Base-by-base conservation (phyloP, 306 rosid species). In the Erythrophleum fordii region DNA sequence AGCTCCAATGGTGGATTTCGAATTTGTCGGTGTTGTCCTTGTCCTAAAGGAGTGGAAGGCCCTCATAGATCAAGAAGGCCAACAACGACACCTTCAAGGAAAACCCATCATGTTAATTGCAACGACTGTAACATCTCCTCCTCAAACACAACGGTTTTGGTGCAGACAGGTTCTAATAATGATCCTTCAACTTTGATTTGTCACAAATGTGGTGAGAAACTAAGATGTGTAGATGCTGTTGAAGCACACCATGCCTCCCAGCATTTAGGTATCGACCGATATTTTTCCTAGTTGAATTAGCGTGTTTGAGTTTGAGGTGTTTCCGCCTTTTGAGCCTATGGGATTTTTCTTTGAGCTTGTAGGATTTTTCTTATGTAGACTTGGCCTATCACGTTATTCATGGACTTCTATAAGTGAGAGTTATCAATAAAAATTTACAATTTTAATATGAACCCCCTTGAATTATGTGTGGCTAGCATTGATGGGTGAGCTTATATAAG, bases 181-280 rank as follows among this genome's bases (percentile, higher is more conserved):
- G 52, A 34, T 26, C 31, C 58, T 55, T 64, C 83, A 61, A 37
- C 11, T 18, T 70, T 65, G 68, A 71, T 25, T 61, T 89, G 92
- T 72, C 62, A 64, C 29, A 83, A 48, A 59, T 89, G 93, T 72
- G 86, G 86, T 39, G 80, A 80, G 71, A 80, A 84, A 64, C 75
- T 80, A 0, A 76, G 66, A 31, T 70, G 79, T 17, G 49, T 65
- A 60, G 83, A 53, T 69, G 82, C 82, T 62, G 72, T 77, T 76
- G 91, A 87, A 79, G 77, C 75, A 61, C 88, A 87, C 70, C 55
- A 53, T 73, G 70, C 85, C 64, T 83, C 83, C 31, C 37, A 77
- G 22, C 88, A 88, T 65, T 84, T 92, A 81, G 92, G 93, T 91
- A 82, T 61, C 20, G 52, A 34, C 29, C 65, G 23, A 28, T 60